Evolutionary conservation across 2,329 filamentous ascomycete genomes (phyloP).

Genomic region (Venturia oleaginea): DNA sequence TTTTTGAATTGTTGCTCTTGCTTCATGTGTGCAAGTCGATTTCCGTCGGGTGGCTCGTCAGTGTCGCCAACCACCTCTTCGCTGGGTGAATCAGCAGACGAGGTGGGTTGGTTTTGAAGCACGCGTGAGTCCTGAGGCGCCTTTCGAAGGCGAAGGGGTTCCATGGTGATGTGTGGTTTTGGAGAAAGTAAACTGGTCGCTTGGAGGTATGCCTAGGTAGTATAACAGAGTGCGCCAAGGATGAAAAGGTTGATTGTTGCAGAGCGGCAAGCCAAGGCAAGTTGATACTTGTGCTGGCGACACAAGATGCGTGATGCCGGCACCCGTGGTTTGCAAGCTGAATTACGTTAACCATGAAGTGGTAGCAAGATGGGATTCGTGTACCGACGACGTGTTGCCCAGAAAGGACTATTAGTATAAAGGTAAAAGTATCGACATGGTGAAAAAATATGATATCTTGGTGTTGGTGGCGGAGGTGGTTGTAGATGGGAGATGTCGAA

Average conservation of each 20-base stretch:
- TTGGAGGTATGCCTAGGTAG: background rate
- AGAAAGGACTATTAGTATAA: background rate
- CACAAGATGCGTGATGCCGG: background rate
- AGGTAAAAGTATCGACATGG: conserved; percentile 1
- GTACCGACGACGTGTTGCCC: background rate
- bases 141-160: conserved; percentile 5
- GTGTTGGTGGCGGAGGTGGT: background rate
- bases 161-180: background rate
- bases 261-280: conserved; percentile 5
- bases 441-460: background rate
- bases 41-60: conserved; percentile 77
- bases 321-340: background rate
- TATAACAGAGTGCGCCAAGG: conserved; percentile 1
- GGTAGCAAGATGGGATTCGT: background rate
- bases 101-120: conserved; percentile 15
- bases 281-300: conserved; percentile 7
- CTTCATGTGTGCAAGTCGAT: conserved; percentile 29
- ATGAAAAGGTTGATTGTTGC: conserved; percentile 2
- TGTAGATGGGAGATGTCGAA: background rate
- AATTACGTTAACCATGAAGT: background rate
- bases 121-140: conserved; percentile 11
- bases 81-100: conserved; percentile 11
- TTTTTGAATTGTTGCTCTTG: conserved; percentile 40
- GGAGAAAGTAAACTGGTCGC: background rate
- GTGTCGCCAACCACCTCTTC: conserved; percentile 65